phyloP scores from a whole-genome alignment of 208 protist species.

The Polymyxa betae region DNA sequence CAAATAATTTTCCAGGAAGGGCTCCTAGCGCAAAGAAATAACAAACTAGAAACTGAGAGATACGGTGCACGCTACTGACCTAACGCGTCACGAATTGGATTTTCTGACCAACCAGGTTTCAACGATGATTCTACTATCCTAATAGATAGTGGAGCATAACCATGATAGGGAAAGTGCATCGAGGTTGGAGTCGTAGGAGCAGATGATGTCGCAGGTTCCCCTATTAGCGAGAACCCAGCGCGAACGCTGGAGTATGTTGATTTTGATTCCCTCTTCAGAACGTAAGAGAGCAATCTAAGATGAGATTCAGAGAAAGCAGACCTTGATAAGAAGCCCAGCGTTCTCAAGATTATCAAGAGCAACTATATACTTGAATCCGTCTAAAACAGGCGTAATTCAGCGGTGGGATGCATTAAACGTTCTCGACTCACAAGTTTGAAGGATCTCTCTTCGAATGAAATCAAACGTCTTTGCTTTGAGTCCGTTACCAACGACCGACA shows the following conservation, averaged over 20 bases:
- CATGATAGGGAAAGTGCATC: constrained; percentile 31
- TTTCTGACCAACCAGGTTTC: neutral
- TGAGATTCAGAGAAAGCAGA: neutral
- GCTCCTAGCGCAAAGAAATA: no score
- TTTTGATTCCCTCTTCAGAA: neutral
- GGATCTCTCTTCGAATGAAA: constrained; percentile 28
- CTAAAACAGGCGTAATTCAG: neutral
- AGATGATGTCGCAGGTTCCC: neutral
- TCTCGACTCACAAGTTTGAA: neutral
- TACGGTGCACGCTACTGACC: no score
- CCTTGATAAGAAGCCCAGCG: constrained; percentile 4
- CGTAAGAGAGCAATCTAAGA: neutral
- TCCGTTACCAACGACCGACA: neutral
- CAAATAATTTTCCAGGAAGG: neutral
- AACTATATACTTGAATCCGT: neutral
- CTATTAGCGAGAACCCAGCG: neutral
- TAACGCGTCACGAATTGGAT: neutral
- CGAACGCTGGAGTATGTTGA: neutral
- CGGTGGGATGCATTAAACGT: neutral
- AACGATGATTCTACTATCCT: neutral
- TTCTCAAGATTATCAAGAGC: neutral
- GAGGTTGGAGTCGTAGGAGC: neutral
- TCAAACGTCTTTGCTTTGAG: constrained; percentile 19
- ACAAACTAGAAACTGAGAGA: no score
- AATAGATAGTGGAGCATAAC: neutral